phyloP scores from a whole-genome alignment of 2,329 filamentous ascomycete species.

The Verticillium klebahnii region DNA sequence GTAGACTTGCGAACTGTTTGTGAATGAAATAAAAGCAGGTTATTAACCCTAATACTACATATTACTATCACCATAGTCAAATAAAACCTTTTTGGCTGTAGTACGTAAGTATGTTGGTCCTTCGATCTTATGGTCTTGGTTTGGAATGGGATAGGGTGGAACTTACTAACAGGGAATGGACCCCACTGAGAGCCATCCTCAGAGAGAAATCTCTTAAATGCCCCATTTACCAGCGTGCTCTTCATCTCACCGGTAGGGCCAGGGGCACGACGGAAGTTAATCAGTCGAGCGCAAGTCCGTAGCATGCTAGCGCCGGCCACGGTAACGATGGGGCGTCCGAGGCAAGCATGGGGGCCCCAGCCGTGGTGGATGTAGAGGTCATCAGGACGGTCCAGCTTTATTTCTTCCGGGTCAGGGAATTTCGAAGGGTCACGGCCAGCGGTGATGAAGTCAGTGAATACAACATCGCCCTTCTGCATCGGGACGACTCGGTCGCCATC shows the following conservation, averaged over 20 bases:
- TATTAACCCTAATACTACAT: neutral
- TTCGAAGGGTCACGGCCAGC: slow-evolving; percentile 40
- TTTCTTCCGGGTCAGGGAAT: slow-evolving; percentile 45
- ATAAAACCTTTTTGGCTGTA: neutral
- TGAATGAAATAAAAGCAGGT: too few species aligned
- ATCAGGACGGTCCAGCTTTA: slow-evolving; percentile 45
- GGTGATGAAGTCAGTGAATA: slow-evolving; percentile 46
- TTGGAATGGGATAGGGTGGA: neutral
- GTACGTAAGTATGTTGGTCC: neutral
- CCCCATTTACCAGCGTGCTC: slow-evolving; percentile 6
- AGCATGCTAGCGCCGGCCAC: slow-evolving; percentile 7
- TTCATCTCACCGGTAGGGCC: slow-evolving; percentile 10
- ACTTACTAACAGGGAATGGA: slow-evolving; percentile 6
- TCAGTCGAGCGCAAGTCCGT: slow-evolving; percentile 5
- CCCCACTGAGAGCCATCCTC: slow-evolving; percentile 8
- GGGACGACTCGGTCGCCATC: slow-evolving; percentile 17
- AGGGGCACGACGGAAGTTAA: slow-evolving; percentile 5
- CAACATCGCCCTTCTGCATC: slow-evolving; percentile 30
- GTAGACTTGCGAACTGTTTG: too few species aligned
- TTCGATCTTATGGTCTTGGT: neutral
- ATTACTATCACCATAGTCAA: neutral
- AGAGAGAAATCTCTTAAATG: slow-evolving; percentile 6
- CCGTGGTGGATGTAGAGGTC: slow-evolving; percentile 49
- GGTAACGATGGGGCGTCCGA: slow-evolving; percentile 7
- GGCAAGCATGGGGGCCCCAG: slow-evolving; percentile 1